Percentiles rank a stretch among this genome's conserved stretches.
Evolutionary conservation across 2,329 filamentous ascomycete species (phyloP).

Genomic region (Fusarium temperatum): DNA sequence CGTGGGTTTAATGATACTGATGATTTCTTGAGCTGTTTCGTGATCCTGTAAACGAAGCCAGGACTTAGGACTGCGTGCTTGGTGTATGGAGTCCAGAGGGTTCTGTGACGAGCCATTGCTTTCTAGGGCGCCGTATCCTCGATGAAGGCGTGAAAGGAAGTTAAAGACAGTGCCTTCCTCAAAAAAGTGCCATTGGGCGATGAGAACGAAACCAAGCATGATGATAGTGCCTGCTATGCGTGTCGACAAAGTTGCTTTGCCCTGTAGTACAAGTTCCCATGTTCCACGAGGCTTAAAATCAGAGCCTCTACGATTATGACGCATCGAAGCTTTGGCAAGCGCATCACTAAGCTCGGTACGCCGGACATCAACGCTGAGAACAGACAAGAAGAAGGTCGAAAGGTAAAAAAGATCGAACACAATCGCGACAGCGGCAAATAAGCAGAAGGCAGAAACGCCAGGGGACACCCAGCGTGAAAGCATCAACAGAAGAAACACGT

Average conservation of each 20-base stretch:
- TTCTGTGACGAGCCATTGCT: slow-evolving; percentile 45
- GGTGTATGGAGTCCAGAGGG: slow-evolving; percentile 69
- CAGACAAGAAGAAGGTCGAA: slow-evolving; percentile 81
- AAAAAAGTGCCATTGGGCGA: slow-evolving; percentile 82
- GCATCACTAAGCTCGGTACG: slow-evolving; percentile 80
- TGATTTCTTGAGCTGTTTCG: slow-evolving; percentile 79
- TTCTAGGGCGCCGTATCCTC: slow-evolving; percentile 16
- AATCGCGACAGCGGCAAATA: slow-evolving; percentile 78
- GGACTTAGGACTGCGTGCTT: slow-evolving; percentile 77
- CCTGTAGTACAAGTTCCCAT: slow-evolving; percentile 72
- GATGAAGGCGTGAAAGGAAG: slow-evolving; percentile 40
- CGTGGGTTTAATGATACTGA: slow-evolving; percentile 77
- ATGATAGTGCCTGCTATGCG: slow-evolving; percentile 79
- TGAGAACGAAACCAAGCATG: slow-evolving; percentile 75
- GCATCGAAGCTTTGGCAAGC: slow-evolving; percentile 64
- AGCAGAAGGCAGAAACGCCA: slow-evolving; percentile 78
- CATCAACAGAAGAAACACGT: slow-evolving; percentile 70
- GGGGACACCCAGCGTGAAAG: slow-evolving; percentile 74
- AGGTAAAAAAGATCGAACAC: slow-evolving; percentile 82
- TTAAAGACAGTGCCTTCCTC: slow-evolving; percentile 61
- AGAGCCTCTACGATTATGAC: slow-evolving; percentile 45
- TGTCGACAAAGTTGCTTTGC: slow-evolving; percentile 74
- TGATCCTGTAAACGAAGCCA: slow-evolving; percentile 83
- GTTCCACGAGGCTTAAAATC: slow-evolving; percentile 37
- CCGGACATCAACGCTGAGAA: slow-evolving; percentile 81